These are phyloP conservation scores for Diaporthe capsici DNA, from an alignment of 2,329 filamentous ascomycete genomes.

Conservation along the genomic window DNA sequence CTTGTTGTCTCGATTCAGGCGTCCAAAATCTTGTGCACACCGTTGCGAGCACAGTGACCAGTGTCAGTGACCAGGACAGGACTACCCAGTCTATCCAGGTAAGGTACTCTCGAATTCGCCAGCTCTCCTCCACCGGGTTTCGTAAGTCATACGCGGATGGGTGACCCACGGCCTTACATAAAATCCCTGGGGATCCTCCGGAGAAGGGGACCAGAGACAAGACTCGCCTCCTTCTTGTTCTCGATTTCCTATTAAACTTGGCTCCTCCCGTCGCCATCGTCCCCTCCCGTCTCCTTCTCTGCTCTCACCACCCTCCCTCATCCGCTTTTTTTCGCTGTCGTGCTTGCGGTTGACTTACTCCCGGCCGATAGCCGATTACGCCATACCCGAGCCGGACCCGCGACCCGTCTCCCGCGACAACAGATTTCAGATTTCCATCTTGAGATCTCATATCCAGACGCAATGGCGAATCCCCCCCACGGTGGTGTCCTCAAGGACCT, in stretches of 20 bases:
- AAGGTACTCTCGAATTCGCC: constrained; percentile 29
- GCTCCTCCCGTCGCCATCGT: constrained; percentile 5
- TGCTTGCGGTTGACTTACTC: constrained; percentile 30
- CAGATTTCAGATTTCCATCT: constrained; percentile 27
- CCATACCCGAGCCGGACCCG: constrained; percentile 29
- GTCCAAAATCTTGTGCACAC: constrained; percentile 19
- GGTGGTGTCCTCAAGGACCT: constrained; percentile 98
- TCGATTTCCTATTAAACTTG: constrained; percentile 13
- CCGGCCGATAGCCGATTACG: constrained; percentile 37
- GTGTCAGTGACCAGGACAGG: constrained; percentile 9
- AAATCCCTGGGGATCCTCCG: constrained; percentile 35
- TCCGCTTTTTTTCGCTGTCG: constrained; percentile 16
- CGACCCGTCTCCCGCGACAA: constrained; percentile 21
- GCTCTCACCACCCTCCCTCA: constrained; percentile 12
- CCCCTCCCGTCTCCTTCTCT: constrained; percentile 3
- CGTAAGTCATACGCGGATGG: constrained; percentile 40
- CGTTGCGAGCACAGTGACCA: constrained; percentile 38
- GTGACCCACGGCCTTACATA: constrained; percentile 38
- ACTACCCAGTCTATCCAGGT: constrained; percentile 9
- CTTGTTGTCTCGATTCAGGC: constrained; percentile 13
- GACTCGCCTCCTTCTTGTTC: constrained; percentile 23
- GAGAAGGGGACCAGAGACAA: constrained; percentile 19
- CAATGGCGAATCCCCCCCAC: constrained; percentile 80
- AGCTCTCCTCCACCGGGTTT: constrained; percentile 39
- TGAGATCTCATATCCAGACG: constrained; percentile 44